Evolutionary conservation across 345 rosid species (phyloP), one percentile per base, ranked within the genome.

Genomic region (Turnera subulata): DNA sequence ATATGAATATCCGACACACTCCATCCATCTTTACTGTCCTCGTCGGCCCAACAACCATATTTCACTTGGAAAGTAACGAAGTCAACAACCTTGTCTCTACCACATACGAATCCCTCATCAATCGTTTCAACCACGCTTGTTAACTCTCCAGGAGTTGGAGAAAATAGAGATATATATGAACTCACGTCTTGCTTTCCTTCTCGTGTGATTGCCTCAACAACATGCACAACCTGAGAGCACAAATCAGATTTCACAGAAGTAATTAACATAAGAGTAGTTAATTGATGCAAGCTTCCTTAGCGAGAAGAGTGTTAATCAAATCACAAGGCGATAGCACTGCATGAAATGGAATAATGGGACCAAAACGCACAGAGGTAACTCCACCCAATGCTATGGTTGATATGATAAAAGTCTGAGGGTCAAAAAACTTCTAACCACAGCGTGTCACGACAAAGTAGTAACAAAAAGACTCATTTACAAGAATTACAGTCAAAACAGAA

Each of bases 141-240:
- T 65, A 93, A 75, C 72, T 82, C 80, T 73, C 99, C 97, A 48
- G 96, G 99, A 65, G 99, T 93, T 19, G 66, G 24, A 48, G 99
- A 89, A 77, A 68, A 93, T 14, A 93, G 65, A 16, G 85, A 78
- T 59, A 87, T 58, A 69, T 60, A 93, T 15, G 96, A 80, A 37
- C 47, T 54, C 9, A 84, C 85, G 44, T 74, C 82, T 64, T 65
- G 37, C 65, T 72, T 86, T 53, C 59, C 82, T 18, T 70, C 73
- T 49, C 52, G 59, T 56, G 70, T 63, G 16, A 77, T 80, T 53
- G 94, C 71, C 71, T 93, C 94, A 50, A 93, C 94, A 49, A 93
- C 82, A 67, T 89, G 99, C 65, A 93, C 96, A 51, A 92, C 91
- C 98, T 82, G 73, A 43, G 71, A 48, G 55, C 60, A 10, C n/a